Evolutionary conservation across 345 rosid species (phyloP).

Genomic region (Hirschfeldia incana): DNA sequence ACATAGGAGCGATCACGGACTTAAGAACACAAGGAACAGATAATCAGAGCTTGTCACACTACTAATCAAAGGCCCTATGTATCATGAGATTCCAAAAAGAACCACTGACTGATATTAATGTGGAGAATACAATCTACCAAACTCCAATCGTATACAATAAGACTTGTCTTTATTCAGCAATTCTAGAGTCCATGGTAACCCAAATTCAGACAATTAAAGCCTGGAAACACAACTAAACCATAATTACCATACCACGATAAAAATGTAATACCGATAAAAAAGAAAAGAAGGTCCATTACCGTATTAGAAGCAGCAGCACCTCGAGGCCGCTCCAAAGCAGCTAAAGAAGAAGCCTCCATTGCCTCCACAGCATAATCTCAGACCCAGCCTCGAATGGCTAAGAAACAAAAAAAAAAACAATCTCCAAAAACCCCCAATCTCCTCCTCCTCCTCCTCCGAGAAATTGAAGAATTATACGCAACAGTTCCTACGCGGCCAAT

Average conservation of each 20-base stretch:
- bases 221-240: not conserved
- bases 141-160: conserved; percentile 11
- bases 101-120: not conserved
- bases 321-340: conserved; percentile 83
- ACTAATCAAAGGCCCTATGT: not conserved
- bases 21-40: not conserved
- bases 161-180: not conserved
- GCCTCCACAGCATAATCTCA: conserved; percentile 40
- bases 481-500: not conserved
- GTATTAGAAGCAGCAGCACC: conserved; percentile 58
- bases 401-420: conserved; percentile 27
- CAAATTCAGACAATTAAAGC: not conserved
- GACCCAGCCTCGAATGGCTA: conserved; percentile 28
- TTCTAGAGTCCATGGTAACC: not conserved
- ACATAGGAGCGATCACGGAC: not conserved
- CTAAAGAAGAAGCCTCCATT: conserved; percentile 62
- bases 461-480: not conserved
- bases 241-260: not conserved
- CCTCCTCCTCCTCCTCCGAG: not conserved
- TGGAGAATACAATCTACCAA: conserved; percentile 1
- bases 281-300: conserved; percentile 44
- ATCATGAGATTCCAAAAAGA: not conserved
- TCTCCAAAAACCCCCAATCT: conserved; percentile 53
- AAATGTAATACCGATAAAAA: not conserved
- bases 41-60: not conserved